Evolutionary conservation across 106 monocot genomes (phyloP).

Genomic region (Narthecium ossifragum): DNA sequence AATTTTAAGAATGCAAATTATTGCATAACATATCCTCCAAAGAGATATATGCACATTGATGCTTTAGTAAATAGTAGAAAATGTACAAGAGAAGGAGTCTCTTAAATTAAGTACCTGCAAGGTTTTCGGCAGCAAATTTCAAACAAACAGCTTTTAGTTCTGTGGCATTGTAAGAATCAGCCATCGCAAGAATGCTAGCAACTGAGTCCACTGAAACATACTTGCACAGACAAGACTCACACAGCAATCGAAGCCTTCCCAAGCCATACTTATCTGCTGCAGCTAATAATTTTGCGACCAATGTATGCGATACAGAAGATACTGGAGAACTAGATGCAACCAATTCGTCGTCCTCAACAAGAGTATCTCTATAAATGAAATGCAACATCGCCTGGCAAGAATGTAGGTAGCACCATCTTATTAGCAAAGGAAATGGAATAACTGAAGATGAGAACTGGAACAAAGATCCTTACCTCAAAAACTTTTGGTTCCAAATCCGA

Average conservation of each 20-base stretch:
- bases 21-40: too few species aligned
- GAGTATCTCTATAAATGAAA: conserved; percentile 77
- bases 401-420: conserved; percentile 1
- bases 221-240: conserved; percentile 90
- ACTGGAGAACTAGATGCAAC: conserved; percentile 39
- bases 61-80: too few species aligned
- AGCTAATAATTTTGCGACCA: conserved; percentile 70
- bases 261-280: conserved; percentile 88
- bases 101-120: conserved; percentile 68
- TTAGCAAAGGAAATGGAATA: too few species aligned
- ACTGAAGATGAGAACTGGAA: too few species aligned
- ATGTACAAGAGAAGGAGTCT: too few species aligned
- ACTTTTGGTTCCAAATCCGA: conserved; percentile 78
- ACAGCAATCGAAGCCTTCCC: conserved; percentile 67
- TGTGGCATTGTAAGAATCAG: conserved; percentile 76
- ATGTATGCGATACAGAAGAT: conserved; percentile 49
- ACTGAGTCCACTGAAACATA: conserved; percentile 77
- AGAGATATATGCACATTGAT: too few species aligned
- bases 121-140: conserved; percentile 89
- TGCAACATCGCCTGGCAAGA: conserved; percentile 77
- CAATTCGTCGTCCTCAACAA: conserved; percentile 58
- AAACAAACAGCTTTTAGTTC: conserved; percentile 90
- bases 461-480: conserved; percentile 51
- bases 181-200: conserved; percentile 70
- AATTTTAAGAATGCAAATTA: too few species aligned